Conservation (phyloP, 306 rosid genomes). For the Glycine soja region DNA sequence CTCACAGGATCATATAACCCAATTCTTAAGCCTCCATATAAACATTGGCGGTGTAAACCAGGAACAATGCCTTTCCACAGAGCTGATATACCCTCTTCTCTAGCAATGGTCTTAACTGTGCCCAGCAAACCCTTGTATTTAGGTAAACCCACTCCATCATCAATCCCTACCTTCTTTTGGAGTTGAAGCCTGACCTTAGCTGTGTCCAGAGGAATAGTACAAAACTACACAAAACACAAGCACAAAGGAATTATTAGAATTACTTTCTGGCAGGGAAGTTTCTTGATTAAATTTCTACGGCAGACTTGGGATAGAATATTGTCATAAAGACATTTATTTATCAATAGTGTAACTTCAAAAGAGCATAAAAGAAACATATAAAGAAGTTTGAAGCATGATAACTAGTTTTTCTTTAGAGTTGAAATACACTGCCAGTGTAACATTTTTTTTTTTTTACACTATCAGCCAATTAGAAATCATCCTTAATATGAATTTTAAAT, state of each 20-base stretch:
- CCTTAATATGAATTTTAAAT: background rate
- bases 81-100: slow-evolving; percentile 90
- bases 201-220: slow-evolving; percentile 90
- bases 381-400: background rate
- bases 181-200: slow-evolving; percentile 99
- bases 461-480: background rate
- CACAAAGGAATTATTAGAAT: slow-evolving; percentile 39
- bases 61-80: slow-evolving; percentile 96
- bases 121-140: slow-evolving; percentile 82
- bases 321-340: background rate
- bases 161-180: slow-evolving; percentile 66
- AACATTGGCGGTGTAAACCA: slow-evolving; percentile 92
- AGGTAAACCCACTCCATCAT: slow-evolving; percentile 61
- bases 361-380: background rate
- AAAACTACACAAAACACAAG: slow-evolving; percentile 62
- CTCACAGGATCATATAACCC: slow-evolving; percentile 98
- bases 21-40: slow-evolving; percentile 97
- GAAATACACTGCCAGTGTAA: too few relatives aligned
- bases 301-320: background rate
- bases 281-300: background rate
- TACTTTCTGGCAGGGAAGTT: background rate
- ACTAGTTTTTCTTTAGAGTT: too few relatives aligned
- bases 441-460: background rate
- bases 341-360: background rate
- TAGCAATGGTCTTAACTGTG: slow-evolving; percentile 79